These are phyloP conservation scores for Alternaria sp. DNA, from an alignment of 2,329 filamentous ascomycete species.

Conservation along the genomic window DNA sequence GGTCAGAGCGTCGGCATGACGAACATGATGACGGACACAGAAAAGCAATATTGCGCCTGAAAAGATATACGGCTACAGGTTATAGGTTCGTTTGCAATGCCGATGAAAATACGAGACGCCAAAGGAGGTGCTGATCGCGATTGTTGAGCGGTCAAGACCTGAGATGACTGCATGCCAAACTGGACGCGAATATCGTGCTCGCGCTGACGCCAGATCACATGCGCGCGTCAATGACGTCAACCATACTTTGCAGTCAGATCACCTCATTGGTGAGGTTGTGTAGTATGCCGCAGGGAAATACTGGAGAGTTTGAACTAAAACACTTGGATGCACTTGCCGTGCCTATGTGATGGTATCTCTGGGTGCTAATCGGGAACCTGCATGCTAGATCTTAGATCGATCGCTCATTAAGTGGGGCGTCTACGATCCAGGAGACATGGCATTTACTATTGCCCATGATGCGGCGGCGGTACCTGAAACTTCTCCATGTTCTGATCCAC, in stretches of 20 bases:
- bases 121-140: neutral
- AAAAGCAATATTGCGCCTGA: neutral
- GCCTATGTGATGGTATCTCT: neutral
- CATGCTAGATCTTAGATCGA: conserved; percentile 16
- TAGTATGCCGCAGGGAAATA: neutral
- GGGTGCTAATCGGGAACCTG: conserved; percentile 2
- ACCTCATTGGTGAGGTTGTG: neutral
- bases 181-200: conserved; percentile 1
- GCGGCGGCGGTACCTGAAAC: conserved; percentile 4
- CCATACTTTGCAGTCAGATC: neutral
- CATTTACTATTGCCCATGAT: conserved; percentile 8
- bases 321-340: neutral
- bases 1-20: neutral
- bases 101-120: neutral
- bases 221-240: conserved; percentile 14
- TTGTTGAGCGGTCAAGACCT: conserved; percentile 6
- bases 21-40: neutral
- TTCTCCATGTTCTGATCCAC: conserved; percentile 3
- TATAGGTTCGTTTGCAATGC: neutral
- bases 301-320: neutral
- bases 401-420: neutral
- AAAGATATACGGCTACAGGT: neutral
- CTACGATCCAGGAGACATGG: conserved; percentile 8
- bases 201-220: conserved; percentile 19
- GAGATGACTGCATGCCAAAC: neutral